Evolutionary conservation across 495 filamentous ascomycete species (phyloP), one percentile per base, ranked within the genome.

Genomic region (Xylaria sp.): DNA sequence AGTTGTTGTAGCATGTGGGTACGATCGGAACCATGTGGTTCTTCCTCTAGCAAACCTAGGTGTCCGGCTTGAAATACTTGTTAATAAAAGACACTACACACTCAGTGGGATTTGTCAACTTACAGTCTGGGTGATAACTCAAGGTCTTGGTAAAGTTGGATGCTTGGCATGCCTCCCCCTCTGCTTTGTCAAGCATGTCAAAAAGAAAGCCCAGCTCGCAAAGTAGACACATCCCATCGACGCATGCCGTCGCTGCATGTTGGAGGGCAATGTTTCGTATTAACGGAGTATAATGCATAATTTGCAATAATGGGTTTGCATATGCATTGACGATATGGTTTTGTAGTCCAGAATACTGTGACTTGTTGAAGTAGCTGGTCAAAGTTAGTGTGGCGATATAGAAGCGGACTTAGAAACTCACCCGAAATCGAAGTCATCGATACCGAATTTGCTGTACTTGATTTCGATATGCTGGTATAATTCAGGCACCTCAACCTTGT

Each of bases 371-470:
- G 75, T 90, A 97, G 61, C 94, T 97, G 71, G 29, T 2, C 24
- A 5, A 17, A 29, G 53, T 80, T 35, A 77, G 76, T 65, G 5
- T 3, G 3, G 61, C 5, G 17, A 14, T 70, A 31, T 33, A 3
- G 3, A 19, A 21, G 26, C 29, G 19, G 46, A 55, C 2, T 21
- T 24, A 44, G 12, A 1, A 46, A 76, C 88, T 79, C 81, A 97
- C 92, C 90, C 89, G 82, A 99, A 99, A 80, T 99, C 95, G 78
- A 98, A 98, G 80, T 98, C 97, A 75, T 97, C 94, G 3, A 99
- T 93, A 14, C 96, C 95, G 82, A 97, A 98, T 78, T 92, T 94
- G 81, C 95, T 97, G 79, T 97, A 97, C 76, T 97, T 97, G 79
- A 98, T 98, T 79, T 98, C 93, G 5, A 97, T 90, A 74, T 94